Evolutionary conservation across 2,329 filamentous ascomycete species (phyloP), one percentile per base, ranked within the genome.

Genomic region (Hypomyces perniciosus): DNA sequence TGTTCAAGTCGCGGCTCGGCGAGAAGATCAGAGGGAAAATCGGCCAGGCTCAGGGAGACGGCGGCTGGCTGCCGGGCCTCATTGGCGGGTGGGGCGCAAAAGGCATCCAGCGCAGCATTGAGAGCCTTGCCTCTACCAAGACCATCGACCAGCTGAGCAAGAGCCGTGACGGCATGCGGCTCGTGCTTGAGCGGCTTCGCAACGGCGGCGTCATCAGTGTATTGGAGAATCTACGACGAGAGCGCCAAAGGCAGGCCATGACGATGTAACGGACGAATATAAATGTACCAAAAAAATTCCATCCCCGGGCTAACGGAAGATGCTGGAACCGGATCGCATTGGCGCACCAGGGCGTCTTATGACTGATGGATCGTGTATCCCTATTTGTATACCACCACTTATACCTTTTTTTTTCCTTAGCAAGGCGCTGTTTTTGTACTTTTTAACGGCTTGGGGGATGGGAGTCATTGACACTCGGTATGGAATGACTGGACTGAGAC

Each of bases 111-210:
- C 76, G 85, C 57, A 89, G 84, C 61, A 91, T 93, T 61, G 88
- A 93, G 71, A 79, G 80, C 48, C 84, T 92, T 54, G 87, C 86
- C 8, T 83, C 88, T 37, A 85, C 83, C 62, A 86, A 88, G 64
- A 90, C 88, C 5, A 80, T 85, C 57, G 85, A 86, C 60, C 86
- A 88, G 64, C 78, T 92, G 60, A 83, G 85, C 46, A 91, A 91
- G 72, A 88, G 86, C 59, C 83, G 86, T 45, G 86, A 91, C 65
- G 88, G 88, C 44, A 92, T 93, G 88, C 83, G 81, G 51, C 81
- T 91, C 35, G 88, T 93, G 7, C 75, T 93, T 26, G 86, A 90
- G 67, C 76, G 88, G 44, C 70, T 83, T 47, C 75, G 80, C 44
- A 78, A 79, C 65, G 79, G 75, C 38, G 77, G 79, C 30, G 74